Conservation (phyloP, 1,284 basidiomycete genomes). For the Xerocomus subilludens region DNA sequence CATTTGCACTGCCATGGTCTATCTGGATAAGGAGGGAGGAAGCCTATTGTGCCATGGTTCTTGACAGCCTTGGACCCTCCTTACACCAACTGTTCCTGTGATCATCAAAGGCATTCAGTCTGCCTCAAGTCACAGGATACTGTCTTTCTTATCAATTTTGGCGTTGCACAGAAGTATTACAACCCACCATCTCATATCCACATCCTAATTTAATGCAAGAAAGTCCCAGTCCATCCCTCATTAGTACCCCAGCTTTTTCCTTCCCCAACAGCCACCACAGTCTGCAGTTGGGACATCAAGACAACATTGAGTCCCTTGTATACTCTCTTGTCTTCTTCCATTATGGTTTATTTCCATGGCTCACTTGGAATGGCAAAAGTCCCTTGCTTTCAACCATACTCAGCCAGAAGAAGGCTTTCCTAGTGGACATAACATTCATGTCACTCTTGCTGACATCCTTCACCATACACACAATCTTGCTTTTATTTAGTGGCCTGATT, state of each 20-base stretch:
- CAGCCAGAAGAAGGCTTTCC: background rate
- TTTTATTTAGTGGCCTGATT: too few species aligned
- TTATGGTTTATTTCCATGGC: background rate
- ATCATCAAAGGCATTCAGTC: too few species aligned
- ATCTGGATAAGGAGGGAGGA: too few species aligned
- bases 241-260: background rate
- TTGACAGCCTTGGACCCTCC: too few species aligned
- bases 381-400: background rate
- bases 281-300: background rate
- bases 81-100: too few species aligned
- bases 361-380: background rate
- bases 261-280: background rate
- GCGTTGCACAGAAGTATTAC: background rate
- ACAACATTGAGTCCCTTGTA: background rate
- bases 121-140: background rate
- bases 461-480: too few species aligned
- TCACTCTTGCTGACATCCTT: background rate
- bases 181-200: background rate
- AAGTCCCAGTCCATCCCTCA: background rate
- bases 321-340: background rate
- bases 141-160: background rate
- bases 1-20: too few species aligned
- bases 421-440: background rate
- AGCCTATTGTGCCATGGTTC: too few species aligned
- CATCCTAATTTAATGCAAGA: conserved; percentile 1